Conservation (phyloP, 2,329 filamentous ascomycete genomes). For the Emmonsiellopsis sp. region DNA sequence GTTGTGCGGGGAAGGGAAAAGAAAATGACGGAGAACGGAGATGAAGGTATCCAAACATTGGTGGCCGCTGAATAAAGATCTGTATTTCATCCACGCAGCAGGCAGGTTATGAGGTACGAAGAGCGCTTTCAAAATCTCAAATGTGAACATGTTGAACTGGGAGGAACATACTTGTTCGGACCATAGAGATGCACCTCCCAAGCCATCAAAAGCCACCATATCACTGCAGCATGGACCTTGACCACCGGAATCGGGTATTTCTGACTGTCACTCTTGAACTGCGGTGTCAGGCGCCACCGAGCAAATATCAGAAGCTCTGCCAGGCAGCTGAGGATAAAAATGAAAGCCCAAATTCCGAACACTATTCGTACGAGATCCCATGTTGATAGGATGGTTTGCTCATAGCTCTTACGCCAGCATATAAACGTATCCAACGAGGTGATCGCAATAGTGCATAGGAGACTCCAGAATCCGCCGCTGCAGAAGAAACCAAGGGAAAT, state of each 20-base stretch:
- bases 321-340: slow-evolving; percentile 5
- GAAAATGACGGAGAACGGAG: too few relatives aligned
- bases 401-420: neutral
- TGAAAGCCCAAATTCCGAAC: slow-evolving; percentile 1
- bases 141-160: too few relatives aligned
- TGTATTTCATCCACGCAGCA: neutral
- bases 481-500: neutral
- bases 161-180: neutral
- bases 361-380: neutral
- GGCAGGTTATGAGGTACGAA: neutral
- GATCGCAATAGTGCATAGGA: neutral
- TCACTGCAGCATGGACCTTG: neutral
- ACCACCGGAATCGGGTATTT: slow-evolving; percentile 2
- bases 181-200: neutral
- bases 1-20: too few relatives aligned
- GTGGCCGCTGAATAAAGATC: neutral
- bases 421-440: neutral
- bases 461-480: neutral
- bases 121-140: neutral
- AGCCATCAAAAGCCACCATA: neutral
- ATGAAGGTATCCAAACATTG: neutral
- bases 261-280: neutral
- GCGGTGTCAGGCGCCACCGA: neutral
- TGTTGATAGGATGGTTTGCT: neutral
- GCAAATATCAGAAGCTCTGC: slow-evolving; percentile 4